Conservation (phyloP, 495 filamentous ascomycete genomes). For the Penicillium mononematosum region DNA sequence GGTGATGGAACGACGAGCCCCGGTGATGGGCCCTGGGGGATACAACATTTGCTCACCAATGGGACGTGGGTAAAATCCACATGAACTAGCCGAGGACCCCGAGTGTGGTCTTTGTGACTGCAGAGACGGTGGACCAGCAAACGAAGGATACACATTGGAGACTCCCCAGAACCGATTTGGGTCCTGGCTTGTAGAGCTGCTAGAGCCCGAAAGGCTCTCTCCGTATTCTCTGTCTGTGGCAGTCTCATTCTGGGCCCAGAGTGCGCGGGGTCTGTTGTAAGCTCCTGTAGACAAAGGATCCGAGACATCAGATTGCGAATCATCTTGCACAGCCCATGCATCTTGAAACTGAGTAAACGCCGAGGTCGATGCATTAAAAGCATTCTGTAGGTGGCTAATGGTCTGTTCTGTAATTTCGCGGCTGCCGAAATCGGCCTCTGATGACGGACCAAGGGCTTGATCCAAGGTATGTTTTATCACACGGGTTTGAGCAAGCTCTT, state of each 20-base stretch:
- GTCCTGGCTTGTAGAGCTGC: slow-evolving; percentile 28
- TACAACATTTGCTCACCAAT: slow-evolving; percentile 35
- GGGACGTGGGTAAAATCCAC: slow-evolving; percentile 31
- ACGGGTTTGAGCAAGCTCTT: slow-evolving; percentile 78
- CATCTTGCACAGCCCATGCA: slow-evolving; percentile 65
- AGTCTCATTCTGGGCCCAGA: slow-evolving; percentile 54
- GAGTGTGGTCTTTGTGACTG: slow-evolving; percentile 44
- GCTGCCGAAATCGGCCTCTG: slow-evolving; percentile 52
- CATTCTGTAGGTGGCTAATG: slow-evolving; percentile 51
- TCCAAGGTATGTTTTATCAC: slow-evolving; percentile 73
- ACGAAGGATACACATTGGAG: slow-evolving; percentile 20
- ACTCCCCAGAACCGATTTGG: slow-evolving; percentile 36
- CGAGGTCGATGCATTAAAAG: slow-evolving; percentile 53
- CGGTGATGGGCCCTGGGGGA: slow-evolving; percentile 34
- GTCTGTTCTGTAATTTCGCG: slow-evolving; percentile 54
- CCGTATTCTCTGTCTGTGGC: slow-evolving; percentile 33
- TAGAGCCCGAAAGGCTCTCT: slow-evolving; percentile 27
- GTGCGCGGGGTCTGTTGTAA: slow-evolving; percentile 59
- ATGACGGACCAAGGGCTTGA: slow-evolving; percentile 64
- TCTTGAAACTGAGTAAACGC: slow-evolving; percentile 54
- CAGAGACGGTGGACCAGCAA: slow-evolving; percentile 23
- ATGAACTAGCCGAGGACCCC: slow-evolving; percentile 36
- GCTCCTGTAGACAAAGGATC: slow-evolving; percentile 60
- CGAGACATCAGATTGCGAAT: slow-evolving; percentile 61
- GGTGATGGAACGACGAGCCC: slow-evolving; percentile 37